A percentile compares a stretch with the other conserved stretches of the same genome.
Conservation (phyloP, 2,329 filamentous ascomycete genomes). For the Volutella citrinella region DNA sequence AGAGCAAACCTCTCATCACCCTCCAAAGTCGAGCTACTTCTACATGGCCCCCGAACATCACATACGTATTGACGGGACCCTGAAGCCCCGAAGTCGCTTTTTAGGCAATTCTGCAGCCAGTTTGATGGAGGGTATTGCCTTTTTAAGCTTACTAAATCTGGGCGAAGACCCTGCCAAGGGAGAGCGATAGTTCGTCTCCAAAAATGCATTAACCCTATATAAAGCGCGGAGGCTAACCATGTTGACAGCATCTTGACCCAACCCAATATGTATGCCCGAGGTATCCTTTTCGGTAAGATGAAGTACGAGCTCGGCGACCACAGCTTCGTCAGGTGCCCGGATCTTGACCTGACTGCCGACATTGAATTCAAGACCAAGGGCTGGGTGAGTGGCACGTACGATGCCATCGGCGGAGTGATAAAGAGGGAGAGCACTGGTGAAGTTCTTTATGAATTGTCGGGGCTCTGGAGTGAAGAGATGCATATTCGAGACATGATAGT, state of each 20-base stretch:
- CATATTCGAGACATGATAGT: slow-evolving; percentile 79
- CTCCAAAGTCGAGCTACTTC: slow-evolving; percentile 98
- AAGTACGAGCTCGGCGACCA: slow-evolving; percentile 98
- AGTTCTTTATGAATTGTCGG: slow-evolving; percentile 84
- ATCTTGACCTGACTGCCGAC: slow-evolving; percentile 81
- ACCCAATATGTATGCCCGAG: slow-evolving; percentile 97
- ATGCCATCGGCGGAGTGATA: slow-evolving; percentile 89
- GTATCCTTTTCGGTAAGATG: slow-evolving; percentile 98
- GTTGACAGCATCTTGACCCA: slow-evolving; percentile 90
- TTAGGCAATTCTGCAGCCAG: slow-evolving; percentile 96
- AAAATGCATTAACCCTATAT: no score
- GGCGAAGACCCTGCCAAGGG: slow-evolving; percentile 62
- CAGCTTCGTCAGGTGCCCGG: slow-evolving; percentile 87
- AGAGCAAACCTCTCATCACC: slow-evolving; percentile 97
- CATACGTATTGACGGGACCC: slow-evolving; percentile 90
- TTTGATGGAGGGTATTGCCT: slow-evolving; percentile 95
- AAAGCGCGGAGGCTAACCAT: no score
- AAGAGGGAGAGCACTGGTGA: slow-evolving; percentile 86
- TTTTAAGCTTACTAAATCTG: slow-evolving; percentile 77
- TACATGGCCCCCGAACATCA: slow-evolving; percentile 94
- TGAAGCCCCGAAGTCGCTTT: slow-evolving; percentile 94
- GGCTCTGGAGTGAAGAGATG: slow-evolving; percentile 95
- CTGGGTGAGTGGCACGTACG: slow-evolving; percentile 94
- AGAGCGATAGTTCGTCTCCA: slow-evolving; percentile 89
- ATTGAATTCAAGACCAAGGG: slow-evolving; percentile 99